A percentile compares a stretch with the other conserved stretches of the same genome.
Conservation (phyloP, 1,284 basidiomycete species). For the Pseudozyma tsukubaensis region DNA sequence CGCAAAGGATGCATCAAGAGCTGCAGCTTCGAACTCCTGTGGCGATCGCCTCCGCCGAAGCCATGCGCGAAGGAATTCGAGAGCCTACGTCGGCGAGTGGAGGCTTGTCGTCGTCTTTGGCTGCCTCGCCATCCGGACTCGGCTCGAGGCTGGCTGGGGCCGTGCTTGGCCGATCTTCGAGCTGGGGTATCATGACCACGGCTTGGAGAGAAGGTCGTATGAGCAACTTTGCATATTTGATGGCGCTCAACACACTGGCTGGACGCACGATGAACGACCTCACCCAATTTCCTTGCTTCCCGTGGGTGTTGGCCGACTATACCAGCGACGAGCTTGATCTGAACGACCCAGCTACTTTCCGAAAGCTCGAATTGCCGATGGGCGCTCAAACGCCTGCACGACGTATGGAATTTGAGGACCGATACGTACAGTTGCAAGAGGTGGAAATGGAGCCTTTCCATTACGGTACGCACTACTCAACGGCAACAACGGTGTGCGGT, state of each 20-base stretch:
- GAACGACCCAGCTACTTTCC: conserved; percentile 76
- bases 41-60: conserved; percentile 54
- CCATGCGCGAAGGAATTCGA: conserved; percentile 48
- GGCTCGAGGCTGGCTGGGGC: conserved; percentile 52
- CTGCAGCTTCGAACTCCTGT: conserved; percentile 50
- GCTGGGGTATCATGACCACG: conserved; percentile 58
- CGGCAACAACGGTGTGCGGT: conserved; percentile 95
- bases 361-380: conserved; percentile 89
- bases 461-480: conserved; percentile 87
- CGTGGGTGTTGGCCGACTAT: conserved; percentile 89
- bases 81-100: conserved; percentile 16
- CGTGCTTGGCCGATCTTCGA: conserved; percentile 48
- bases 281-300: conserved; percentile 94
- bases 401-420: conserved; percentile 70
- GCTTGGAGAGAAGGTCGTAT: conserved; percentile 64
- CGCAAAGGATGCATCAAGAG: conserved; percentile 49
- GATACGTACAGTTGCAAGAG: conserved; percentile 79
- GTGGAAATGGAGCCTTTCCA: conserved; percentile 76
- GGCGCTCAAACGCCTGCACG: conserved; percentile 84
- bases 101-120: conserved; percentile 8
- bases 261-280: conserved; percentile 74
- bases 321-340: conserved; percentile 80
- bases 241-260: conserved; percentile 66
- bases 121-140: conserved; percentile 26
- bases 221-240: conserved; percentile 68